Evolutionary conservation across 1,284 basidiomycete genomes (phyloP), one percentile per base, ranked within the genome.

Genomic region (Austropuccinia psidii): DNA sequence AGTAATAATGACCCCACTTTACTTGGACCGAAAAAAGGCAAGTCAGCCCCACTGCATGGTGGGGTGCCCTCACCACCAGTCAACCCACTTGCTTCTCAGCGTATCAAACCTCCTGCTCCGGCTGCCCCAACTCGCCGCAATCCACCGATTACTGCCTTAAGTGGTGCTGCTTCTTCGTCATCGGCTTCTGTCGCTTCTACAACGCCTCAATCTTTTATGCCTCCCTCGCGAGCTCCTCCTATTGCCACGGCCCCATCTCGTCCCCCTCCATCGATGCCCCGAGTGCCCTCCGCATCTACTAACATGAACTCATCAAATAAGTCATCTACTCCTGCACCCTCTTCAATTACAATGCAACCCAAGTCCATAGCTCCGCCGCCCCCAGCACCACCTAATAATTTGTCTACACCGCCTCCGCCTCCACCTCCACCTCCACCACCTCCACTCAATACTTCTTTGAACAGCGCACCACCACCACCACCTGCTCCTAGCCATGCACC

Each of bases 1-100:
- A 89, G 87, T 75, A 61, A 75, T 21, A 82, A 83, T 55, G 80
- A 82, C 8, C 83, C 84, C 57, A 86, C 87, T n/a, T n/a, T n/a
- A 0, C 87, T 89, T 0, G 86, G 85, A 3, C 77, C 78, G 3
- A 17, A n/a, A 27, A 29, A n/a, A n/a, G 52, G 52, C 27, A 31
- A 29, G 29, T 33, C 67, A 13, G 54, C 39, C 39, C 24, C 67
- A 8, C 68, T 43, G 6, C 43, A 43, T 13, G 41, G 55, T 33
- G 37, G 55, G 29, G 57, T 52, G 5, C 55, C 68, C 33, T 57
- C 67, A 24, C 67, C 67, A 0, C 31, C 57, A 35, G 31, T 24
- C n/a, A 60, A 55, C 39, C 47, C 52, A 43, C 33, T 58, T 39
- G 45, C 67, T 6, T 58, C 54, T 4, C 45, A 58, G 41, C 54